Conservation (phyloP, 257 asterid species). For the Striga asiatica region DNA sequence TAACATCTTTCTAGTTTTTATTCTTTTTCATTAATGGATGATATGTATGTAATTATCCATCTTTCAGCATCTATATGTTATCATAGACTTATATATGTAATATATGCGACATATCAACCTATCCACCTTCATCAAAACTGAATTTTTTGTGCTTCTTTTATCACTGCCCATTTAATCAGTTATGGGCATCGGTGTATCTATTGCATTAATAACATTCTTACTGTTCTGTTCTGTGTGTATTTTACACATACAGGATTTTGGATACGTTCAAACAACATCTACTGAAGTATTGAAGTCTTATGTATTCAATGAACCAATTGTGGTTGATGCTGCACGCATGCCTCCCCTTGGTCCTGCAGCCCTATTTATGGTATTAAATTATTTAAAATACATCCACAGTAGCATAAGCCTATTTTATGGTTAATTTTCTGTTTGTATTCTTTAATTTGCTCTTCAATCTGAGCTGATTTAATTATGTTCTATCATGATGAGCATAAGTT, state of each 20-base stretch:
- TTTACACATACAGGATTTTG: constrained; percentile 69
- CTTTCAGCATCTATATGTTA: background rate
- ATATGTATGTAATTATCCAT: constrained; percentile 2
- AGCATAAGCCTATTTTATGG: background rate
- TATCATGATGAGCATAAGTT: constrained; percentile 20
- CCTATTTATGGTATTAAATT: constrained; percentile 67
- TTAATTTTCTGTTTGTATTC: constrained; percentile 11
- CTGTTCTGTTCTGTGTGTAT: background rate
- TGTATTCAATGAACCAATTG: constrained; percentile 92
- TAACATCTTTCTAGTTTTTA: background rate
- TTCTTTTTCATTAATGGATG: background rate
- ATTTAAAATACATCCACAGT: background rate
- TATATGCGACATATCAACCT: background rate
- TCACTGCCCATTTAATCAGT: constrained; percentile 1
- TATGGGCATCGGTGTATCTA: constrained; percentile 5
- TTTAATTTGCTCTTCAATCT: constrained; percentile 4
- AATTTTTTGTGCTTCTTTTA: background rate
- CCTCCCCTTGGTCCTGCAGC: constrained; percentile 95
- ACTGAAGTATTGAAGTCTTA: constrained; percentile 93
- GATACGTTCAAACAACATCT: constrained; percentile 94
- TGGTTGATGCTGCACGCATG: constrained; percentile 79
- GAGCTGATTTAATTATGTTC: constrained; percentile 3
- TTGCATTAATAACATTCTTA: background rate
- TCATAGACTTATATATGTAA: background rate
- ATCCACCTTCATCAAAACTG: background rate